Conservation (phyloP, 345 rosid species). For the Lepidium sativum region DNA sequence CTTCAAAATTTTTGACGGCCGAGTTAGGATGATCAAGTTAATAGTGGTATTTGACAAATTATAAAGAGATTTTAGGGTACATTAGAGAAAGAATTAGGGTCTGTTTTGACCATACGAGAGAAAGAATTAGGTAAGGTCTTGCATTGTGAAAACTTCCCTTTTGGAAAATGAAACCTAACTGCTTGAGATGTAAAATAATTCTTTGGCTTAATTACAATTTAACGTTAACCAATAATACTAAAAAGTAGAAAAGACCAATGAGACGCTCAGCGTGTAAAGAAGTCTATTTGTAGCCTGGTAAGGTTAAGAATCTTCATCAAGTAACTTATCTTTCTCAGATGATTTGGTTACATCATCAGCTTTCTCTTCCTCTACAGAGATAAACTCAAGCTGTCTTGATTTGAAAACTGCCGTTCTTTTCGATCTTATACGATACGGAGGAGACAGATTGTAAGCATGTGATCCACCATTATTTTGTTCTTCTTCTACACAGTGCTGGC, state of each 20-base stretch:
- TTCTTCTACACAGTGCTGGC: constrained; percentile 36
- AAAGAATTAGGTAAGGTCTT: too few relatives aligned
- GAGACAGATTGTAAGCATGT: constrained; percentile 65
- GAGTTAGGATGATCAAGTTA: too few relatives aligned
- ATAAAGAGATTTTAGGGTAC: too few relatives aligned
- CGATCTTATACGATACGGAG: constrained; percentile 79
- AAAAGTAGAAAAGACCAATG: background rate
- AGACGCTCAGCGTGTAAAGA: background rate
- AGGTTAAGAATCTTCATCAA: constrained; percentile 7
- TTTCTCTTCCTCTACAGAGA: constrained; percentile 41
- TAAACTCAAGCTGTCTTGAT: constrained; percentile 87
- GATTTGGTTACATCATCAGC: constrained; percentile 32
- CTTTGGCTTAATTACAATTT: constrained; percentile 9
- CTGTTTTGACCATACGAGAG: too few relatives aligned
- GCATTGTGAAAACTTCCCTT: too few relatives aligned
- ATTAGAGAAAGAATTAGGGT: too few relatives aligned
- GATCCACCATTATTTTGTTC: constrained; percentile 26
- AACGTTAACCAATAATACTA: background rate
- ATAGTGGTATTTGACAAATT: too few relatives aligned
- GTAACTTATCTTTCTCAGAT: constrained; percentile 17
- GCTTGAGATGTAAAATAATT: background rate
- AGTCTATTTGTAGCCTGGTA: background rate
- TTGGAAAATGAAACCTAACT: background rate
- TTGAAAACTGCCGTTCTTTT: constrained; percentile 69
- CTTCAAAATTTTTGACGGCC: too few relatives aligned